Base-by-base conservation (phyloP, 495 filamentous ascomycete genomes). In the Sporormia fimetaria region DNA sequence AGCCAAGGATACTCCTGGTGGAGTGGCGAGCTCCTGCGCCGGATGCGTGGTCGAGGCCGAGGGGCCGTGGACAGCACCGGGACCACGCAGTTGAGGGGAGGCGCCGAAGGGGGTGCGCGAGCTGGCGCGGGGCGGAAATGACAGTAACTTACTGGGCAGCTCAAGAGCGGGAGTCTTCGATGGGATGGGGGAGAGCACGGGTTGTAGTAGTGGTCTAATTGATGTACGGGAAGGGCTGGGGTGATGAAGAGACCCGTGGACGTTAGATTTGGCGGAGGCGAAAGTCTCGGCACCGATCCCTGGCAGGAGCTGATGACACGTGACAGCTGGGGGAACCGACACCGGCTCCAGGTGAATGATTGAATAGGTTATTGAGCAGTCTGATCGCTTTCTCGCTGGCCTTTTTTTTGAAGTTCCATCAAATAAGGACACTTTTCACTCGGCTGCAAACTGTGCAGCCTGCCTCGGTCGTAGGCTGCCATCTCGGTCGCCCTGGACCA, bases 151-250 rank as follows among this genome's bases (percentile, higher is more conserved):
- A 54, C 51, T 24, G 29, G 28, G 33, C 16, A 24, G 51, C 42
- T 37, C 40, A 44, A 49, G 51, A 49, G 40, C 30, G 30, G 25
- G 17, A 8, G 37, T 16, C 21, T 30, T 42, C 31, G 38, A 44
- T 49, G 45, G 45, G 31, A 37, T 45, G 42, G 51, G 42, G 15
- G 12, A 11, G 37, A 36, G 50, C n/a, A n/a, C n/a, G 10, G 30
- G 34, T 27, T 17, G 43, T 42, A 26, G 51, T 40, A 42, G 51
- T 49, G 33, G 33, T 49, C 40, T 54, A 54, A 49, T 46, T 49
- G 51, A 49, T 53, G 49, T 47, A 38, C 44, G 31, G 45, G 29
- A 34, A 21, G 37, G 49, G 43, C 44, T 47, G 43, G 45, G 45
- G 36, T 45, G 51, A 49, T 23, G 37, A 40, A 49, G 44, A 48